Evolutionary conservation across 2,329 filamentous ascomycete genomes (phyloP).

Genomic region (Alternaria rosae): DNA sequence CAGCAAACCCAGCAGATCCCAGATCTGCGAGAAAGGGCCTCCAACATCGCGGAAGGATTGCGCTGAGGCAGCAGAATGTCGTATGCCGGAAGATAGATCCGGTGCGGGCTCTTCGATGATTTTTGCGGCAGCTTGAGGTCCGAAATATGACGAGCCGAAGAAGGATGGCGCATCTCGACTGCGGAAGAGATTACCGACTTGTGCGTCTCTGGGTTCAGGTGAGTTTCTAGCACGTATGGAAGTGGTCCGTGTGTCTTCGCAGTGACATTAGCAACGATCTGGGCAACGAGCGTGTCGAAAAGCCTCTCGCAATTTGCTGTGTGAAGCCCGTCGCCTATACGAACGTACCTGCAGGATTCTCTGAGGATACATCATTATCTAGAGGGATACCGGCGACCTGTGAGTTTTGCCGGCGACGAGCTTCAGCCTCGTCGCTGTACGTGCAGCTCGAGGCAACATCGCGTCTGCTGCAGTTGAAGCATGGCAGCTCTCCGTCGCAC

Average conservation of each 20-base stretch:
- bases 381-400: not conserved
- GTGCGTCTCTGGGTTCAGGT: constrained; percentile 15
- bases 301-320: not conserved
- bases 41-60: constrained; percentile 39
- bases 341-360: not conserved
- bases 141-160: constrained; percentile 30
- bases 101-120: constrained; percentile 28
- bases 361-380: not conserved
- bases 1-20: constrained; percentile 52
- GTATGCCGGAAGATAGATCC: constrained; percentile 25
- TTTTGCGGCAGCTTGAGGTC: constrained; percentile 28
- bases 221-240: not conserved
- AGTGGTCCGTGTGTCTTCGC: not conserved
- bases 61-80: constrained; percentile 23
- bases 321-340: not conserved
- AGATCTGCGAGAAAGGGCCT: constrained; percentile 49
- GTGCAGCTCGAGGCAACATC: constrained; percentile 19
- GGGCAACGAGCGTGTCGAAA: not conserved
- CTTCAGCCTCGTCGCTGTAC: constrained; percentile 20
- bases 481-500: constrained; percentile 27
- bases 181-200: constrained; percentile 26
- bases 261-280: not conserved
- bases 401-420: constrained; percentile 7
- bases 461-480: constrained; percentile 25
- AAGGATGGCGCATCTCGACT: constrained; percentile 27